A percentile compares a stretch with the other conserved stretches of the same genome.
Evolutionary conservation across 768 basidiomycete species (phyloP).

Genomic region (Leccinum obscurum): DNA sequence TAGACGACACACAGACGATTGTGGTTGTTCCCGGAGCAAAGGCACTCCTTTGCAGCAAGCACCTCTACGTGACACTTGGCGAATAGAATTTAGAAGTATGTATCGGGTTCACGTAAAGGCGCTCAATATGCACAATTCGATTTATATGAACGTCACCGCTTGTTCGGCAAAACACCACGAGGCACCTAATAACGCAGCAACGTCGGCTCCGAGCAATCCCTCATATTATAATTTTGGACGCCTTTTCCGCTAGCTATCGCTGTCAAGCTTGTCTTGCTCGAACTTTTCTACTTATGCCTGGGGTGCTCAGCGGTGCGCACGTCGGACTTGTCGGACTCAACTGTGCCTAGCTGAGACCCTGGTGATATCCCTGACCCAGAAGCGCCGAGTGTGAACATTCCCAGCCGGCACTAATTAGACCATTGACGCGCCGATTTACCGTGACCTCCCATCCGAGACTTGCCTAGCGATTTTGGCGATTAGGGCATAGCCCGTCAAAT

Average conservation of each 20-base stretch:
- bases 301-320: too few relatives aligned
- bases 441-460: slow-evolving; percentile 6
- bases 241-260: not conserved
- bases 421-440: not conserved
- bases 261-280: not conserved
- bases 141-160: not conserved
- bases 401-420: slow-evolving; percentile 3
- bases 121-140: not conserved
- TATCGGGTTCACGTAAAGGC: slow-evolving; percentile 8
- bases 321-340: not conserved
- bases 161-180: not conserved
- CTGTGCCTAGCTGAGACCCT: slow-evolving; percentile 15
- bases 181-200: not conserved
- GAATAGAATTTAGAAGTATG: slow-evolving; percentile 20
- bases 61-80: slow-evolving; percentile 53
- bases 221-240: not conserved
- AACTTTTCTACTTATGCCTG: not conserved
- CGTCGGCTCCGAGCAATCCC: not conserved
- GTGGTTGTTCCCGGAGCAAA: slow-evolving; percentile 76
- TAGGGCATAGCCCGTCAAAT: slow-evolving; percentile 20
- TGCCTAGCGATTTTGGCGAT: slow-evolving; percentile 24
- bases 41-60: slow-evolving; percentile 67
- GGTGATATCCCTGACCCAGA: slow-evolving; percentile 16
- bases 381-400: slow-evolving; percentile 3
- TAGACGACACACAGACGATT: slow-evolving; percentile 95